Conservation (phyloP, 768 basidiomycete species). For the Podaxis rugospora region DNA sequence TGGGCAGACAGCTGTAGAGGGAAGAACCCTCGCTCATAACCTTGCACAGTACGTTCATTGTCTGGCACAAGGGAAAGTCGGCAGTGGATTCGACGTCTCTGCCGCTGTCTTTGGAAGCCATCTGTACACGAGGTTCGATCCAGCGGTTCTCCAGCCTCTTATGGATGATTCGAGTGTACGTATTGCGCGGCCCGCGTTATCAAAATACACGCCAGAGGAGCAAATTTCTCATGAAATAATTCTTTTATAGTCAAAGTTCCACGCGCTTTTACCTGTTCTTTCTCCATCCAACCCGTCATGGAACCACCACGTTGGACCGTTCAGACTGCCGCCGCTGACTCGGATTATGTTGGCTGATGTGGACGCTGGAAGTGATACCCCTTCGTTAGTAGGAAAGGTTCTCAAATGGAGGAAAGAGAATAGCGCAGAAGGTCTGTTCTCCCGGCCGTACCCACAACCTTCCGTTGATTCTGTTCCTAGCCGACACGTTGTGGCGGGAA, state of each 20-base stretch:
- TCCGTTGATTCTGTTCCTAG: slow-evolving; percentile 27
- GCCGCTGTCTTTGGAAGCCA: slow-evolving; percentile 95
- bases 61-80: slow-evolving; percentile 95
- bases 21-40: slow-evolving; percentile 74
- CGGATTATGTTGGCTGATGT: slow-evolving; percentile 92
- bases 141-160: slow-evolving; percentile 58
- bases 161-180: slow-evolving; percentile 54
- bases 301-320: slow-evolving; percentile 66
- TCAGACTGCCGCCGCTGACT: slow-evolving; percentile 80
- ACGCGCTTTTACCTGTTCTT: slow-evolving; percentile 46
- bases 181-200: slow-evolving; percentile 6
- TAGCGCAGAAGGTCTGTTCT: slow-evolving; percentile 43
- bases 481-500: slow-evolving; percentile 59
- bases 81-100: slow-evolving; percentile 95
- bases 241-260: slow-evolving; percentile 16
- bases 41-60: slow-evolving; percentile 94
- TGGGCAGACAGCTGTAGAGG: background rate
- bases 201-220: background rate
- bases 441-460: background rate
- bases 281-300: slow-evolving; percentile 65
- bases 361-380: slow-evolving; percentile 94
- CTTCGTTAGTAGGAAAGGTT: slow-evolving; percentile 88
- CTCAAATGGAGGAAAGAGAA: slow-evolving; percentile 81
- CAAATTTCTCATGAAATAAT: slow-evolving; percentile 4
- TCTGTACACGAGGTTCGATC: slow-evolving; percentile 83